Evolutionary conservation across 139 green algal species (phyloP).

Genomic region (Chlamydomonas incerta): DNA sequence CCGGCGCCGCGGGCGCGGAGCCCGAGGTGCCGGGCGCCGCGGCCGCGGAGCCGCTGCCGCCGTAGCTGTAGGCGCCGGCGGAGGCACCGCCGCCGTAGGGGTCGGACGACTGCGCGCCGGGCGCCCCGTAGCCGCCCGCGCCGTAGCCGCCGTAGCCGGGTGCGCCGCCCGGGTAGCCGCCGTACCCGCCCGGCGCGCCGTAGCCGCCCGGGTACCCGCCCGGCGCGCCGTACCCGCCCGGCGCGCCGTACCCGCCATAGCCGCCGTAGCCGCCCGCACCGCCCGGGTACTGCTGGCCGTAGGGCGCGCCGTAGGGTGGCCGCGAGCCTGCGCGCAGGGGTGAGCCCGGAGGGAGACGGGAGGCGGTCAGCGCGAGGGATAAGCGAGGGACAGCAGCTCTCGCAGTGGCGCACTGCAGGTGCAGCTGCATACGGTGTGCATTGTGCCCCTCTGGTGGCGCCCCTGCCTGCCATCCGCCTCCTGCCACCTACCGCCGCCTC

Average conservation of each 20-base stretch:
- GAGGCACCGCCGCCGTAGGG: constrained; percentile 21
- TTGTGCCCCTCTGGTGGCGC: no score
- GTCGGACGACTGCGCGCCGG: background rate
- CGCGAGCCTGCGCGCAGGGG: no score
- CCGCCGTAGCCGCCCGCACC: background rate
- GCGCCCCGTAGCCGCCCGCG: constrained; percentile 27
- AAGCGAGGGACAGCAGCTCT: no score
- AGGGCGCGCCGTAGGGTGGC: background rate
- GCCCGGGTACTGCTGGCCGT: background rate
- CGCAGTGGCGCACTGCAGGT: no score
- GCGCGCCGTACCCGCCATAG: background rate
- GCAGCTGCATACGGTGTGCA: no score
- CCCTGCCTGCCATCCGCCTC: no score
- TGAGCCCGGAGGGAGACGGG: no score
- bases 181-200: constrained; percentile 19
- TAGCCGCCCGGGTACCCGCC: background rate
- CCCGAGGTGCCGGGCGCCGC: constrained; percentile 13
- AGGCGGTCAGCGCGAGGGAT: no score
- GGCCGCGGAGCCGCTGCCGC: background rate
- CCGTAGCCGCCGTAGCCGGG: constrained; percentile 46
- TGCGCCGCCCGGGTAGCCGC: background rate
- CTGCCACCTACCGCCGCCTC: no score
- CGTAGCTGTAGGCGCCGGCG: constrained; percentile 21
- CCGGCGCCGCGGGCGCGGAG: no score
- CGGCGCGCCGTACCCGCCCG: constrained; percentile 1